Evolutionary conservation across 2,329 filamentous ascomycete genomes (phyloP).

Genomic region (Endothia cerciana): DNA sequence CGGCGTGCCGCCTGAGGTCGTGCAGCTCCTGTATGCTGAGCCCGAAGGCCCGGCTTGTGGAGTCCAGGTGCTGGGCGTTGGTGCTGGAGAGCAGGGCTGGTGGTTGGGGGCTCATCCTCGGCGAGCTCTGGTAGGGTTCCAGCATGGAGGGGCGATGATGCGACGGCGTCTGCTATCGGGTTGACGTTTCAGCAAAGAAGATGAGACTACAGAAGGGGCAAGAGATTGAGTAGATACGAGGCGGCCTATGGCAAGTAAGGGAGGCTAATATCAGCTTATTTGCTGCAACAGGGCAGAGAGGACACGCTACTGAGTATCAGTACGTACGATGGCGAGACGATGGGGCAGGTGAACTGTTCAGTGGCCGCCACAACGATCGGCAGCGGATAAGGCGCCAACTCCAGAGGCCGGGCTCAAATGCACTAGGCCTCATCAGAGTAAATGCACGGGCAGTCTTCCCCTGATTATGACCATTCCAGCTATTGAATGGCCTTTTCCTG

Average conservation of each 20-base stretch:
- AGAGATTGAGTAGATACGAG: neutral
- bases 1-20: slow-evolving; percentile 63
- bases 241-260: no score
- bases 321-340: no score
- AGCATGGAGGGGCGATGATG: neutral
- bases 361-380: no score
- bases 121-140: neutral
- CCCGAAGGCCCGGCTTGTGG: slow-evolving; percentile 45
- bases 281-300: no score
- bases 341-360: no score
- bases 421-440: no score
- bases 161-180: no score
- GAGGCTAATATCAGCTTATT: no score
- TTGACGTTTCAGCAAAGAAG: neutral
- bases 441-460: neutral
- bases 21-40: slow-evolving; percentile 68
- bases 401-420: no score
- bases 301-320: no score
- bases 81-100: slow-evolving; percentile 33
- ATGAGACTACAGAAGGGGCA: neutral
- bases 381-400: no score
- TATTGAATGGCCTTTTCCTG: neutral
- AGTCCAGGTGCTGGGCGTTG: slow-evolving; percentile 33
- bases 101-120: slow-evolving; percentile 28
- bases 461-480: neutral